These are phyloP conservation scores for Aspergillus pseudoglaucus DNA, from an alignment of 2,329 filamentous ascomycete genomes.

Conservation along the genomic window DNA sequence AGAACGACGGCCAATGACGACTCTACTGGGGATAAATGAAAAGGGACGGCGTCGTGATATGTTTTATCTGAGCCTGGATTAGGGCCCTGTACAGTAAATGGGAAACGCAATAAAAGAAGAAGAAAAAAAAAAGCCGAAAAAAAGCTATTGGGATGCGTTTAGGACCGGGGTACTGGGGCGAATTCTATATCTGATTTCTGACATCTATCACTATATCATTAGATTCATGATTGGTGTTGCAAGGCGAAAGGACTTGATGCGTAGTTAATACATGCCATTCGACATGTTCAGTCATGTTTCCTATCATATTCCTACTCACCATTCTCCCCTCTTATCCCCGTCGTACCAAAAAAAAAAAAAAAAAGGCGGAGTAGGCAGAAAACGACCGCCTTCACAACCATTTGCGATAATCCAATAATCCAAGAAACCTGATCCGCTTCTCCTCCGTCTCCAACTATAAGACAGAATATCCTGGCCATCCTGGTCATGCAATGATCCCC, in stretches of 20 bases:
- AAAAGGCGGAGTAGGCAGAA: slow-evolving; percentile 5
- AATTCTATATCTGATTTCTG: slow-evolving; percentile 32
- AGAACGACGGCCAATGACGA: slow-evolving; percentile 39
- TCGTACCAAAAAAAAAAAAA: background rate
- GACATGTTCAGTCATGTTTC: too few relatives aligned
- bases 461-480: background rate
- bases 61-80: slow-evolving; percentile 17
- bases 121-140: slow-evolving; percentile 13
- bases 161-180: slow-evolving; percentile 34
- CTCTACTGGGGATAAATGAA: slow-evolving; percentile 36
- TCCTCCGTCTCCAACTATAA: slow-evolving; percentile 1
- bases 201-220: slow-evolving; percentile 16
- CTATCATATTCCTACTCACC: too few relatives aligned
- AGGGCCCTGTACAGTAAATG: slow-evolving; percentile 34
- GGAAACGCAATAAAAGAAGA: background rate
- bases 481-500: slow-evolving; percentile 10
- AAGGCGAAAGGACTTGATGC: background rate
- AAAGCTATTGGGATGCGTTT: slow-evolving; percentile 31
- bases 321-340: background rate
- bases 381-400: slow-evolving; percentile 13
- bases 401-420: slow-evolving; percentile 4
- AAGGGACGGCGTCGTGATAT: slow-evolving; percentile 29
- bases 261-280: too few relatives aligned
- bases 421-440: background rate
- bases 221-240: slow-evolving; percentile 1